phyloP scores from a whole-genome alignment of 306 rosid genomes.

The Cucumis hystrix region DNA sequence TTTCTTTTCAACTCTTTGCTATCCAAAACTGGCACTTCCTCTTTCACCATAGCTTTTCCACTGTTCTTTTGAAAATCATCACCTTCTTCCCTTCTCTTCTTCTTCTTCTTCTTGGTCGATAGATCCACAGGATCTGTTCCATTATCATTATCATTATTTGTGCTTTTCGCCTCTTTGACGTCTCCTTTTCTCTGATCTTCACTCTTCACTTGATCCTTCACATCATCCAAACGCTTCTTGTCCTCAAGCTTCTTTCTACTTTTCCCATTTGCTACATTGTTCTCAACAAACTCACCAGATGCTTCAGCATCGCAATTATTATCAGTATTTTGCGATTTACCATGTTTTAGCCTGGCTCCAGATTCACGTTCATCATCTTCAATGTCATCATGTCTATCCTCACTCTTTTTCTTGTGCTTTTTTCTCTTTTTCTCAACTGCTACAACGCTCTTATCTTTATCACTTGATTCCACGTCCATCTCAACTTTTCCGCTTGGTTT shows the following conservation, averaged over 20 bases:
- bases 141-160: background rate
- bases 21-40: background rate
- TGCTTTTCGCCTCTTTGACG: background rate
- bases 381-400: background rate
- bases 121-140: background rate
- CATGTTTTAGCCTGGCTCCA: background rate
- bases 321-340: background rate
- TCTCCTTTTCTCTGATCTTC: background rate
- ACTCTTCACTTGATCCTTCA: background rate
- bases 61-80: background rate
- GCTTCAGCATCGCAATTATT: background rate
- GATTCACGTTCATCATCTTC: background rate
- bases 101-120: slow-evolving; percentile 9
- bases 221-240: background rate
- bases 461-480: background rate
- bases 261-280: background rate
- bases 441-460: background rate
- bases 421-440: background rate
- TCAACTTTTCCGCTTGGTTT: background rate
- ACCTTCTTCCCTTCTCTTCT: background rate
- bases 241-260: slow-evolving; percentile 4
- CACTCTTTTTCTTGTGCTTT: slow-evolving; percentile 5
- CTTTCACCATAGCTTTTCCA: background rate
- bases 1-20: background rate
- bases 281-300: background rate